Base-by-base conservation (phyloP, 208 protist species). In the Acanthamoeba castellanii region DNA sequence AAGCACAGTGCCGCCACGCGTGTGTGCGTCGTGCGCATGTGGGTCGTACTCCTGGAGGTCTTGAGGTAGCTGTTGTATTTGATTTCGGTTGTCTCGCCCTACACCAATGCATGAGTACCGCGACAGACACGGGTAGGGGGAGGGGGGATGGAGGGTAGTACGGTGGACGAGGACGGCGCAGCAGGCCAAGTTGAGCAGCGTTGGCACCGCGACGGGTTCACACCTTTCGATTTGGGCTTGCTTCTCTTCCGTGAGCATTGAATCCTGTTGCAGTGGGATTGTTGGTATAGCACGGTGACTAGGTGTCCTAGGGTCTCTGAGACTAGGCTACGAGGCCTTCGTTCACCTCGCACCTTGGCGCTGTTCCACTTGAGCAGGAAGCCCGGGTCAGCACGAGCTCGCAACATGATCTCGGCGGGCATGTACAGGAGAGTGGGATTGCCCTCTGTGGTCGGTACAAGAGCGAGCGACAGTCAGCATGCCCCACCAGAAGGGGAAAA, bases 351-450 rank as follows among this genome's bases (percentile, higher is more conserved):
- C 27, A 85, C 78, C 78, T 59, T 85, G 37, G 14, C 16, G 78
- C 78, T 85, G 47, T 85, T 85, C 78, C 78, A 85, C 20, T 85
- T 85, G 47, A 85, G 78, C 78, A 85, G 22, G 47, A 85, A 85
- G 4, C 13, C n/a, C 6, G 78, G 78, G 22, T 85, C n/a, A 6
- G 37, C 78, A 11, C 30, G 37, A 34, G n/a, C n/a, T 42, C 34
- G 16, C 11, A 61, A 13, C 11, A 59, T 20, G 27, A 85, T 22
- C 45, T 85, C 78, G 0, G 47, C 78, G 2, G 78, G 78, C 78
- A 85, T 85, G 47, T 59, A 85, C 45, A 59, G 42, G 6, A 85
- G 78, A 37, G 78, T 85, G 16, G 78, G 78, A 59, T 85, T 85
- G 16, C 78, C 47, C 25, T 85, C 78, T 85, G 45, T 59, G 27